Base-by-base conservation (phyloP, 2,329 filamentous ascomycete genomes). In the Dothideomycetes sp. region DNA sequence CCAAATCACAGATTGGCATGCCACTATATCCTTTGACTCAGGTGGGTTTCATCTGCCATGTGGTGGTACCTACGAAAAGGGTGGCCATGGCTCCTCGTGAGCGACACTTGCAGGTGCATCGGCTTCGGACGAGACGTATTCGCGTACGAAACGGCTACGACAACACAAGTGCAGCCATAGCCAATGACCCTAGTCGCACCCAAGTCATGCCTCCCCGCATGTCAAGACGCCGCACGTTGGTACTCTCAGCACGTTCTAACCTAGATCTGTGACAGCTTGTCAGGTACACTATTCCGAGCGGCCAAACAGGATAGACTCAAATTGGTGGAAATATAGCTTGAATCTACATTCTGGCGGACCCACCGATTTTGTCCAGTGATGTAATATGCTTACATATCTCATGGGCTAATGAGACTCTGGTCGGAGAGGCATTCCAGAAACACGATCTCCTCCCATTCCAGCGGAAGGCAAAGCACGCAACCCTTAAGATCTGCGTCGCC, bases 141-240 rank as follows among this genome's bases (percentile, higher is more conserved):
- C 7, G 22, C 22, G 22, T 11, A 24, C 22, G 36, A 32, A 15
- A 40, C 36, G 16, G 13, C 13, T n/a, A 33, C n/a, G 27, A 29
- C 37, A 23, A 38, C 20, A 40, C 10, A 18, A 22, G 20, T 28
- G 33, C 33, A 27, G 24, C 22, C 19, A 18, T 8, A 25, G 37
- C 27, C 37, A 40, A 33, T 29, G 29, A 18, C 20, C 33, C 25
- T 39, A 39, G 35, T 39, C 35, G 24, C 24, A 39, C 35, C 19
- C 35, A 39, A 39, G 35, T 39, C 35, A 39, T 39, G 37, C 33
- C 28, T 39, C 37, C 37, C 37, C 37, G 29, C 37, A 40, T 30
- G 7, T 24, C 28, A 19, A 33, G 10, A 16, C 29, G 20, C 37
- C 28, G 37, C 37, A 40, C 37, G 37, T 40, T 20, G 37, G 37